phyloP scores from a whole-genome alignment of 2,329 filamentous ascomycete species.

The Penicillium sumatraense region DNA sequence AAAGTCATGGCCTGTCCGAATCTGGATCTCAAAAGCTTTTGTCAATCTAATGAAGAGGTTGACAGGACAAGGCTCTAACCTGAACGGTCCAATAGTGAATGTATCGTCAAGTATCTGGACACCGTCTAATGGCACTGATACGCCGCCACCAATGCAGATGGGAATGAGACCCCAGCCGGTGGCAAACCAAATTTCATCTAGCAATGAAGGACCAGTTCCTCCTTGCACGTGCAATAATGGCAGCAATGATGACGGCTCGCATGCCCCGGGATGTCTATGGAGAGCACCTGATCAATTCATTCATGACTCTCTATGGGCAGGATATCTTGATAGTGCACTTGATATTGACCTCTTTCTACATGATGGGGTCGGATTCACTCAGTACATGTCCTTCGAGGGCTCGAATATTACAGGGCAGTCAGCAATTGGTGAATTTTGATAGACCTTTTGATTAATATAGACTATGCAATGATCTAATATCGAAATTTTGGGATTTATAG shows the following conservation, averaged over 20 bases:
- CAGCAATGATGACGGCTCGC: background rate
- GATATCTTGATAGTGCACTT: slow-evolving; percentile 18
- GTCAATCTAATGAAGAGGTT: slow-evolving; percentile 20
- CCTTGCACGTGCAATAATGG: background rate
- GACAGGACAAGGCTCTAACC: slow-evolving; percentile 9
- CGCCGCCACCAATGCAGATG: background rate
- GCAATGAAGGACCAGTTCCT: background rate
- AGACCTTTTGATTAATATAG: background rate
- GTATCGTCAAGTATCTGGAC: slow-evolving; percentile 11
- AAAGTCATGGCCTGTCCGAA: slow-evolving; percentile 30
- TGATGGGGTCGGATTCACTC: background rate
- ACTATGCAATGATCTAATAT: background rate
- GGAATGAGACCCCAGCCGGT: background rate
- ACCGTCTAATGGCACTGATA: background rate
- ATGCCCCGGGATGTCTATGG: background rate
- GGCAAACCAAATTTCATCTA: background rate
- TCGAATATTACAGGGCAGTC: background rate
- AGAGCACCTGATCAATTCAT: slow-evolving; percentile 10
- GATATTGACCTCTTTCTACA: slow-evolving; percentile 16
- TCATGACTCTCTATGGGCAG: slow-evolving; percentile 15
- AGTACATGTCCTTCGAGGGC: slow-evolving; percentile 4
- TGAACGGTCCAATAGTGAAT: slow-evolving; percentile 9
- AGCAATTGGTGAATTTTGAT: background rate
- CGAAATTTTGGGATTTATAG: no score
- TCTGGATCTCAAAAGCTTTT: slow-evolving; percentile 28